A percentile compares a stretch with the other conserved stretches of the same genome.
Evolutionary conservation across 352 stramenopile species (phyloP).

Genomic region (Albugo laibachii): DNA sequence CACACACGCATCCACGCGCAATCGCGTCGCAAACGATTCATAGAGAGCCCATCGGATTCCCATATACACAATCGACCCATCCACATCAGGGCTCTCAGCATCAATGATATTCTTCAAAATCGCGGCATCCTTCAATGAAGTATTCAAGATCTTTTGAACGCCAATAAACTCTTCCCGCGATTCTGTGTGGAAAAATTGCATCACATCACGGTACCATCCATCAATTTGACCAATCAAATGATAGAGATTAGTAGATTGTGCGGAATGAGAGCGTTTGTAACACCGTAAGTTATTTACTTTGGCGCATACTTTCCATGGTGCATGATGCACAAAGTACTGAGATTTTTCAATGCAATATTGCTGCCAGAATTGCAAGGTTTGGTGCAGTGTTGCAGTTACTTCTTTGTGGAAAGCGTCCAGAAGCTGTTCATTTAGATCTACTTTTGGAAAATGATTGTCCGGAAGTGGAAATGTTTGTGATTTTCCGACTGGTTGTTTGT

Average conservation of each 20-base stretch:
- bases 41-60: not conserved
- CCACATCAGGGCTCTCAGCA: not conserved
- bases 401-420: not conserved
- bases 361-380: not conserved
- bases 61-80: not conserved
- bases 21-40: not conserved
- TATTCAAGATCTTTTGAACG: not conserved
- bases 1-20: not conserved
- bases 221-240: not conserved
- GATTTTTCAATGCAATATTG: not conserved
- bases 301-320: not conserved
- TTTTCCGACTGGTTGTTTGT: not conserved
- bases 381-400: not conserved
- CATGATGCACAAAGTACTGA: not conserved
- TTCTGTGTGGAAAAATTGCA: not conserved
- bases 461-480: conserved; percentile 16
- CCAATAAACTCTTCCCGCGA: not conserved
- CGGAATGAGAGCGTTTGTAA: too few species aligned
- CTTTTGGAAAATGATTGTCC: conserved; percentile 18
- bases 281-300: not conserved
- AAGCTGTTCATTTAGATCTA: conserved; percentile 7
- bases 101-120: not conserved
- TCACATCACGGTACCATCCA: not conserved
- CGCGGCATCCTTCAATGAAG: not conserved
- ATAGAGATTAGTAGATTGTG: not conserved